phyloP scores from a whole-genome alignment of 2,329 filamentous ascomycete genomes.

The Aureobasidium namibiae region DNA sequence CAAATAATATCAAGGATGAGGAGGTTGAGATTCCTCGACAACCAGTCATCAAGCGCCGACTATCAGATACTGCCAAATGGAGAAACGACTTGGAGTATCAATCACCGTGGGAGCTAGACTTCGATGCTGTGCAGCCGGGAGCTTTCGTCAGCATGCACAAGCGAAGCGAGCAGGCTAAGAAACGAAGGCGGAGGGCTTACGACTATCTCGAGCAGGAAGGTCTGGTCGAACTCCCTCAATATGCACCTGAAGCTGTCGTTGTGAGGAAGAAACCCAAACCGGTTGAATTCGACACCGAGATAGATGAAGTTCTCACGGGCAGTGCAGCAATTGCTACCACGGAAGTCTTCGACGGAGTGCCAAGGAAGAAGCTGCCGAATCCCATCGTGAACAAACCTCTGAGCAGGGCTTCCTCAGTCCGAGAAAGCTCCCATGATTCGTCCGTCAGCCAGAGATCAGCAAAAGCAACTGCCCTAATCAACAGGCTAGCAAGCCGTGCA shows the following conservation, averaged over 20 bases:
- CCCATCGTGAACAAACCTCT: not conserved
- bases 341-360: not conserved
- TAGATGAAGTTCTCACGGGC: not conserved
- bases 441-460: not conserved
- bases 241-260: not conserved
- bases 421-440: not conserved
- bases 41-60: slow-evolving; percentile 26
- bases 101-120: slow-evolving; percentile 40
- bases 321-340: not conserved
- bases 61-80: slow-evolving; percentile 35
- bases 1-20: slow-evolving; percentile 18
- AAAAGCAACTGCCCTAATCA: not conserved
- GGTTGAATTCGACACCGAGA: not conserved
- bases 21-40: slow-evolving; percentile 17
- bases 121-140: not conserved
- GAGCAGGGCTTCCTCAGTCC: not conserved
- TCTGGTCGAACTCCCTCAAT: not conserved
- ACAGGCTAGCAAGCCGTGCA: not conserved
- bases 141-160: slow-evolving; percentile 16
- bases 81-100: slow-evolving; percentile 37
- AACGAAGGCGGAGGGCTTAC: slow-evolving; percentile 13
- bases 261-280: not conserved
- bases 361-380: not conserved
- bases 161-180: slow-evolving; percentile 12
- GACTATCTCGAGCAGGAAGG: not conserved